phyloP scores from a whole-genome alignment of 2,329 filamentous ascomycete genomes.

The Stylonectria norvegica region DNA sequence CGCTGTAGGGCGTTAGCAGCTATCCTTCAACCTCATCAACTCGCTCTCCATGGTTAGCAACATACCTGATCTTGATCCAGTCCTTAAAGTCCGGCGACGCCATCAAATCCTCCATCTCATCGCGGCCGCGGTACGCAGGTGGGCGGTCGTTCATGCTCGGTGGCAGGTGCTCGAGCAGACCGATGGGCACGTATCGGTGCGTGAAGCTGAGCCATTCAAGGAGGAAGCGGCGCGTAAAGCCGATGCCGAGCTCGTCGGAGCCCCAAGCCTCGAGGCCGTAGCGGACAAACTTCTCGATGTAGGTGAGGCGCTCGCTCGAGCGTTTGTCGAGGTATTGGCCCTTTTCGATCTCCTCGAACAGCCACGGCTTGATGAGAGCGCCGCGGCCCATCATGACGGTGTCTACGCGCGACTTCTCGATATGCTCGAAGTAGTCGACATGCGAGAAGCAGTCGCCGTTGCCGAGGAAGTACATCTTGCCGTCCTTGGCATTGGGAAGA shows the following conservation, averaged over 20 bases:
- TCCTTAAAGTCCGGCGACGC: slow-evolving; percentile 89
- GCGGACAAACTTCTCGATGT: slow-evolving; percentile 84
- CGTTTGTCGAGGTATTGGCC: slow-evolving; percentile 96
- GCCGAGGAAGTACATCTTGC: slow-evolving; percentile 84
- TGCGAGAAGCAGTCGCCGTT: slow-evolving; percentile 98
- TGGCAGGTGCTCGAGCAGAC: slow-evolving; percentile 82
- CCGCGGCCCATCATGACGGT: slow-evolving; percentile 97
- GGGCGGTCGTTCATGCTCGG: slow-evolving; percentile 86
- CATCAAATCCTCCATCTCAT: slow-evolving; percentile 92
- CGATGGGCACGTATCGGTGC: slow-evolving; percentile 86
- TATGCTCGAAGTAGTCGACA: slow-evolving; percentile 75
- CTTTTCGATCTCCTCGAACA: slow-evolving; percentile 92
- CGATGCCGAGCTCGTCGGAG: slow-evolving; percentile 88
- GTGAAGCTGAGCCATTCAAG: slow-evolving; percentile 95
- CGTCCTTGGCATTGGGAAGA: slow-evolving; percentile 61
- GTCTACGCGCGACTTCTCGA: slow-evolving; percentile 77
- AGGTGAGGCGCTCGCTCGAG: slow-evolving; percentile 76
- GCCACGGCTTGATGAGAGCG: slow-evolving; percentile 94
- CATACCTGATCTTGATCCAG: slow-evolving; percentile 97
- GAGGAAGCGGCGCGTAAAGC: slow-evolving; percentile 85
- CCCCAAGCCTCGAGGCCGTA: slow-evolving; percentile 95
- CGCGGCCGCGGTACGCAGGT: slow-evolving; percentile 75
- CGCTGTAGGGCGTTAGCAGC: slow-evolving; percentile 52
- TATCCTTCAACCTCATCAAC: too few species aligned
- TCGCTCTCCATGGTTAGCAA: slow-evolving; percentile 26